A percentile compares a stretch with the other conserved stretches of the same genome.
Evolutionary conservation across 208 protist genomes (phyloP).

Genomic region (Trypanosoma rangeli): DNA sequence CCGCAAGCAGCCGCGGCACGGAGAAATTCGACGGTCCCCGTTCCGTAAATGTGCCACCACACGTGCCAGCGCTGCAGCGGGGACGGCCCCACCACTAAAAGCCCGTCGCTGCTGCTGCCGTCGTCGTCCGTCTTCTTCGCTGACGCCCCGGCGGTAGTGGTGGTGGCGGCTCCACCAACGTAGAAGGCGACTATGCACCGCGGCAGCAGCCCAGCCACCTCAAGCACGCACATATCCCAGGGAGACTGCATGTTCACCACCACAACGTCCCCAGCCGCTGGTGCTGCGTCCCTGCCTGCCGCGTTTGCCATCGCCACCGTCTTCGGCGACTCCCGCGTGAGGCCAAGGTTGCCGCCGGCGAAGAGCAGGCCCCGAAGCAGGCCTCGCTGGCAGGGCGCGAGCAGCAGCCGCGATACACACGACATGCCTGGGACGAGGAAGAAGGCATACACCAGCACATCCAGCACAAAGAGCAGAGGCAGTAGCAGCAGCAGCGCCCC

Average conservation of each 20-base stretch:
- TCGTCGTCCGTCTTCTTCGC: not conserved
- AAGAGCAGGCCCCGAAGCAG: slow-evolving; percentile 58
- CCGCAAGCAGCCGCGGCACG: slow-evolving; percentile 26
- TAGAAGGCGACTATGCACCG: slow-evolving; percentile 38
- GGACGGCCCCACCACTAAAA: slow-evolving; percentile 50
- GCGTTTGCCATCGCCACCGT: not conserved
- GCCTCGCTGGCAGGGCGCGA: slow-evolving; percentile 46
- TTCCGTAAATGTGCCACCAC: slow-evolving; percentile 55
- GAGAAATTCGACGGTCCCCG: slow-evolving; percentile 33
- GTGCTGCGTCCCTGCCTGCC: not conserved
- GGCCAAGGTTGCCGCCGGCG: slow-evolving; percentile 48
- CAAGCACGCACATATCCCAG: slow-evolving; percentile 68
- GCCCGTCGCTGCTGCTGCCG: not conserved
- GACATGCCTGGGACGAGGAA: slow-evolving; percentile 34
- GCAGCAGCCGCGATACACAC: slow-evolving; percentile 27
- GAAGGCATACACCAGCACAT: slow-evolving; percentile 49
- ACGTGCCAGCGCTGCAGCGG: slow-evolving; percentile 71
- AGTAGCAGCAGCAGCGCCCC: slow-evolving; percentile 37
- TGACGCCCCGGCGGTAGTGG: not conserved
- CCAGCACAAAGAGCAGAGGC: slow-evolving; percentile 46
- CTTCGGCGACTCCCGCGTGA: slow-evolving; percentile 7
- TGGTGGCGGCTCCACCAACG: not conserved
- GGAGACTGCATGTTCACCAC: slow-evolving; percentile 70
- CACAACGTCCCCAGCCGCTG: slow-evolving; percentile 54
- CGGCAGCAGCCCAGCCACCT: slow-evolving; percentile 47